A percentile compares a stretch with the other conserved stretches of the same genome.
Conservation (phyloP, 208 protist genomes). For the Naegleria fowleri region DNA sequence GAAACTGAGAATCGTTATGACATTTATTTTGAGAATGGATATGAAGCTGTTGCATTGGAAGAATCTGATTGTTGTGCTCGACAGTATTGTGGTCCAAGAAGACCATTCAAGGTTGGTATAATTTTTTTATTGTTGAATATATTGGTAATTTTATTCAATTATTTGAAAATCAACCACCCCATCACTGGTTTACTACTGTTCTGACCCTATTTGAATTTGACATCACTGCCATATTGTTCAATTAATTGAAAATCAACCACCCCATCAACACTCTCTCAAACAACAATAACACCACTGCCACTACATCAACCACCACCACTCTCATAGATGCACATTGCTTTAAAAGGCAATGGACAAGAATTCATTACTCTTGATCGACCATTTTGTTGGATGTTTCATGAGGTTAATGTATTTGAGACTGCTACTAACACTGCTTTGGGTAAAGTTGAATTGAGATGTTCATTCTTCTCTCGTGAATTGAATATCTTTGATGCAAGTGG, state of each 20-base stretch:
- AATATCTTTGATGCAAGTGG: neutral
- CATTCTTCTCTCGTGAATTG: neutral
- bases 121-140: no score
- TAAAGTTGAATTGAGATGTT: neutral
- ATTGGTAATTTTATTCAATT: no score
- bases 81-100: neutral
- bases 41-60: neutral
- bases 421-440: neutral
- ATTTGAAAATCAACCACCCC: no score
- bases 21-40: neutral
- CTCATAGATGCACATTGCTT: neutral
- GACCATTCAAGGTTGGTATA: neutral
- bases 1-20: slow-evolving; percentile 21
- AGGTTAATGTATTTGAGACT: slow-evolving; percentile 1
- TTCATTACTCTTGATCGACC: neutral
- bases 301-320: no score
- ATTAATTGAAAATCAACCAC: no score
- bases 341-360: neutral
- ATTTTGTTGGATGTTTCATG: neutral
- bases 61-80: neutral
- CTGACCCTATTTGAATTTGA: no score
- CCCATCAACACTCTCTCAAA: no score
- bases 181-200: no score
- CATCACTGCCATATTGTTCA: no score
- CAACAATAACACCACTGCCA: no score